These are phyloP conservation scores for Colletotrichum eleusines DNA, from an alignment of 2,329 filamentous ascomycete genomes.

Conservation along the genomic window DNA sequence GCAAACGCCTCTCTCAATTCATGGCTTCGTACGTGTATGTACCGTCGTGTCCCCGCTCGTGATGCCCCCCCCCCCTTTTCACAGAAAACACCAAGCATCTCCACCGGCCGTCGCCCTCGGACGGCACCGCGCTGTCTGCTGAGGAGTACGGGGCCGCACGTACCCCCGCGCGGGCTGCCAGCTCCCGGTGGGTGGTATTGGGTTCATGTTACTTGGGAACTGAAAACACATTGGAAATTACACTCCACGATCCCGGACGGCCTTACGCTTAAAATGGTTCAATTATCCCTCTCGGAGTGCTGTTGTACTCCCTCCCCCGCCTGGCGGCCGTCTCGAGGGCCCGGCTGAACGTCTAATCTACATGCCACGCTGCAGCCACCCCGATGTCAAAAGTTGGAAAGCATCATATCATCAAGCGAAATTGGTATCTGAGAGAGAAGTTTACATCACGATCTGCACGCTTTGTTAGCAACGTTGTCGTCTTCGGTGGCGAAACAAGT, in stretches of 20 bases:
- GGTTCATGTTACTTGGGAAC: no score
- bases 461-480: not conserved
- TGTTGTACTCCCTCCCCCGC: constrained; percentile 19
- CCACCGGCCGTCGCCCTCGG: no score
- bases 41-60: not conserved
- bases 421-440: constrained; percentile 35
- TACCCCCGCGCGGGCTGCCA: no score
- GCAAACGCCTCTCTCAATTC: not conserved
- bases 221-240: not conserved
- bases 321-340: constrained; percentile 10
- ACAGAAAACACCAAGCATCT: no score
- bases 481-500: not conserved
- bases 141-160: no score
- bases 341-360: constrained; percentile 30
- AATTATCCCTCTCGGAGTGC: constrained; percentile 27
- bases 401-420: constrained; percentile 36
- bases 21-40: not conserved
- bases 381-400: constrained; percentile 15
- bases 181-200: not conserved
- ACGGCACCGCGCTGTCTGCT: no score
- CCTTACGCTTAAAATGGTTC: constrained; percentile 17
- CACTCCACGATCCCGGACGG: not conserved
- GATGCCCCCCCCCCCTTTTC: not conserved
- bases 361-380: constrained; percentile 23
- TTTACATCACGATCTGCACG: constrained; percentile 39